Conservation (phyloP, 2,329 filamentous ascomycete genomes). For the Paecilomyces variotii region DNA sequence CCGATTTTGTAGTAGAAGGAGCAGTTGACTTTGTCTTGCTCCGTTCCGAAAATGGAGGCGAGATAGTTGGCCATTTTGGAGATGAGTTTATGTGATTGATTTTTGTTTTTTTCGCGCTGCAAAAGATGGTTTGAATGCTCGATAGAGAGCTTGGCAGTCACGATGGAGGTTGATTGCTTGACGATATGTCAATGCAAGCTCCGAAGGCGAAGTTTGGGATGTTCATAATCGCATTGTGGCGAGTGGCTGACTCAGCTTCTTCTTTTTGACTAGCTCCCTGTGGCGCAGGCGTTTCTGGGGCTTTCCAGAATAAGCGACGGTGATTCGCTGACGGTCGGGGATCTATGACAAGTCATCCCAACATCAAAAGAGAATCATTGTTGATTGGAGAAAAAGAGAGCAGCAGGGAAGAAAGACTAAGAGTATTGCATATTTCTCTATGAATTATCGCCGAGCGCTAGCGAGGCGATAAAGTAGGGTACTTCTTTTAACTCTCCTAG, state of each 20-base stretch:
- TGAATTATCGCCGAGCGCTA: too few species aligned
- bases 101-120: not conserved
- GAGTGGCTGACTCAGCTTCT: not conserved
- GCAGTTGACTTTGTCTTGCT: conserved; percentile 99
- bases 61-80: conserved; percentile 87
- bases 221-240: not conserved
- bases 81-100: not conserved
- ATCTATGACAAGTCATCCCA: too few species aligned
- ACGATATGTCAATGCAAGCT: not conserved
- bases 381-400: too few species aligned
- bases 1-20: conserved; percentile 99
- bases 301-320: not conserved
- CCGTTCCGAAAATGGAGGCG: conserved; percentile 97
- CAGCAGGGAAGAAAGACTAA: too few species aligned
- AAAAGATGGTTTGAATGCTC: not conserved
- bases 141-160: not conserved
- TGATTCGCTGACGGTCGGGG: not conserved
- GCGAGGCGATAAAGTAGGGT: too few species aligned
- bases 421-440: too few species aligned
- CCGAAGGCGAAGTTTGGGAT: not conserved
- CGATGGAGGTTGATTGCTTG: not conserved
- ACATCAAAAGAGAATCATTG: too few species aligned
- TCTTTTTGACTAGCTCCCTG: not conserved
- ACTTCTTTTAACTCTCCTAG: too few species aligned
- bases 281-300: not conserved